Conservation (phyloP, 2,329 filamentous ascomycete species). For the Botrytis cinerea region DNA sequence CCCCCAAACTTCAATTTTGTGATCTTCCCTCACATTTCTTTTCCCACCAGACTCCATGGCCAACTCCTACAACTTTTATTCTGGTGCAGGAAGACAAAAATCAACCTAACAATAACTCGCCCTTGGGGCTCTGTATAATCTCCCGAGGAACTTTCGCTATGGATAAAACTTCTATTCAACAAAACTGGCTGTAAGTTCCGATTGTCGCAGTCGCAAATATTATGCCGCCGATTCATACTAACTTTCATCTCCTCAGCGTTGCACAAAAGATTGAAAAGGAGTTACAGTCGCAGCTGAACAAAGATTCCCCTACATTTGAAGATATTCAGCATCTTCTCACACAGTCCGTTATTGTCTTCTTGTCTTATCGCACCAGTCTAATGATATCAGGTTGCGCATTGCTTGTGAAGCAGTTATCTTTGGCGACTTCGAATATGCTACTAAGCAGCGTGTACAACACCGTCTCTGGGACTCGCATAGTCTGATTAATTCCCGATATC, state of each 20-base stretch:
- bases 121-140: slow-evolving; percentile 48
- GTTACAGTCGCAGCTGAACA: slow-evolving; percentile 50
- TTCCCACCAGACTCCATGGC: slow-evolving; percentile 24
- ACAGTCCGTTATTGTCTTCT: slow-evolving; percentile 33
- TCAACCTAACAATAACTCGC: slow-evolving; percentile 57
- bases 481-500: slow-evolving; percentile 76
- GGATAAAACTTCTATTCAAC: slow-evolving; percentile 43
- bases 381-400: slow-evolving; percentile 43
- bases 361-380: slow-evolving; percentile 1
- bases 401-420: slow-evolving; percentile 73
- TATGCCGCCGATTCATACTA: slow-evolving; percentile 25
- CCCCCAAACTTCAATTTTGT: slow-evolving; percentile 13
- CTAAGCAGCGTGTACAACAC: slow-evolving; percentile 63
- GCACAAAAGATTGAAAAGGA: slow-evolving; percentile 52
- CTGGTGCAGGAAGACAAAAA: slow-evolving; percentile 20
- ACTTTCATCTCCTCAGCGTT: slow-evolving; percentile 37
- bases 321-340: slow-evolving; percentile 47
- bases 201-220: slow-evolving; percentile 13
- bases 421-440: slow-evolving; percentile 67
- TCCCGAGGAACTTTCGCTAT: slow-evolving; percentile 20
- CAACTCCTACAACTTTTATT: slow-evolving; percentile 22
- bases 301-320: slow-evolving; percentile 49
- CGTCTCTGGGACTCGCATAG: slow-evolving; percentile 79
- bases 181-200: slow-evolving; percentile 53
- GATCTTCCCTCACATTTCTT: slow-evolving; percentile 21